Evolutionary conservation across 257 asterid species (phyloP).

Genomic region (Knoxia roxburghii): DNA sequence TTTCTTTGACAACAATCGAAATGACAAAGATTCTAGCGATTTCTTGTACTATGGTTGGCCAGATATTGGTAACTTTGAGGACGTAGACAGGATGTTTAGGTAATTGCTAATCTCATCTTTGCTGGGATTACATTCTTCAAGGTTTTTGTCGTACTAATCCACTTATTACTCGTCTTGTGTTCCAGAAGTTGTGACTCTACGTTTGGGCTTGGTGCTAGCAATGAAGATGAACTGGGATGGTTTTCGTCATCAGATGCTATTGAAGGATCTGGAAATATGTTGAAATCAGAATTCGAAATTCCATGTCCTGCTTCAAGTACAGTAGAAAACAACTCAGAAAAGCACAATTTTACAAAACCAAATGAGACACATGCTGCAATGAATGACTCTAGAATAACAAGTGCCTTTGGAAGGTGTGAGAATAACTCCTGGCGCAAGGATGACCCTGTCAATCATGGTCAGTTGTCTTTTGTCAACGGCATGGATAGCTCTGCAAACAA

Average conservation of each 20-base stretch:
- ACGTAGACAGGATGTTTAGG: conserved; percentile 83
- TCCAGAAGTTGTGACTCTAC: conserved; percentile 77
- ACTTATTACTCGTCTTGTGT: conserved; percentile 8
- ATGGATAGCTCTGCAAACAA: conserved; percentile 29
- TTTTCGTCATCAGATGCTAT: conserved; percentile 50
- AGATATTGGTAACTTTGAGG: conserved; percentile 81
- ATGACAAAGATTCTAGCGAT: conserved; percentile 55
- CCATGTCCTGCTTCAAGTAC: conserved; percentile 42
- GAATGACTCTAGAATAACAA: conserved; percentile 29
- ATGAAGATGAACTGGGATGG: conserved; percentile 68
- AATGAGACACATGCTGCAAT: conserved; percentile 28
- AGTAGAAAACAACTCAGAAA: conserved; percentile 27
- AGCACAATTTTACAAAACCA: conserved; percentile 26
- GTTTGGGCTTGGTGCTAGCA: conserved; percentile 62
- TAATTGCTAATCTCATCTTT: conserved; percentile 26
- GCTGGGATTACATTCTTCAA: background rate
- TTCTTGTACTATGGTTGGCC: conserved; percentile 64
- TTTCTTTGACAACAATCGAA: conserved; percentile 44
- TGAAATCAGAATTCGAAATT: conserved; percentile 43
- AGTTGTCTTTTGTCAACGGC: conserved; percentile 35
- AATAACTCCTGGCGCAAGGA: conserved; percentile 40
- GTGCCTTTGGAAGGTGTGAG: conserved; percentile 28
- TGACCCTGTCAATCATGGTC: conserved; percentile 33
- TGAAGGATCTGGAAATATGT: conserved; percentile 40
- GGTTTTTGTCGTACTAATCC: background rate